These are phyloP conservation scores for Kalanchoe fedtschenkoi DNA, from an alignment of 164 flowering plant genomes.

Conservation along the genomic window DNA sequence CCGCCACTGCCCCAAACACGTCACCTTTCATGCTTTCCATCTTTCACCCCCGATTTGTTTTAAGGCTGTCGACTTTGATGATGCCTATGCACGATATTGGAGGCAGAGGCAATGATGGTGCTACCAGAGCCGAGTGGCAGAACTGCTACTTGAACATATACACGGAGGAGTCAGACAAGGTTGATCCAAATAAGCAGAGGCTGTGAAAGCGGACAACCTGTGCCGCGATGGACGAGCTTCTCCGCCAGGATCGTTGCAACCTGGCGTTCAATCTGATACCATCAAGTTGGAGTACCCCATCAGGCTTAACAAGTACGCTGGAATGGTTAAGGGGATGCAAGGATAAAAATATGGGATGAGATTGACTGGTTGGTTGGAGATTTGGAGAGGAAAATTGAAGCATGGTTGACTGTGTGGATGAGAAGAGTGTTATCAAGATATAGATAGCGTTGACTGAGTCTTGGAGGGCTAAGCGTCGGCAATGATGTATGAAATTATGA, in stretches of 20 bases:
- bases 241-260: constrained; percentile 58
- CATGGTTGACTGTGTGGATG: constrained; percentile 18
- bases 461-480: constrained; percentile 43
- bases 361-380: constrained; percentile 51
- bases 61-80: no score
- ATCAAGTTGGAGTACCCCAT: constrained; percentile 46
- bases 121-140: no score
- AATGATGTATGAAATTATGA: constrained; percentile 53
- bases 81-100: no score
- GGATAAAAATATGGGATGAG: constrained; percentile 42
- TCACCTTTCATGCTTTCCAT: no score
- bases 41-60: no score
- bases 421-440: constrained; percentile 38
- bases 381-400: constrained; percentile 25
- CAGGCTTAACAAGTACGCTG: constrained; percentile 43
- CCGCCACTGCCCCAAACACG: no score
- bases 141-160: no score
- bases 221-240: constrained; percentile 72
- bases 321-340: constrained; percentile 36
- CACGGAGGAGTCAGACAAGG: no score
- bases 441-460: constrained; percentile 44
- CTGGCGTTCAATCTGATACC: constrained; percentile 46
- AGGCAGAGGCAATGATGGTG: no score
- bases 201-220: no score
- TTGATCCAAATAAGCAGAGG: no score